Percentiles rank a stretch among this genome's conserved stretches.
phyloP scores from a whole-genome alignment of 768 basidiomycete genomes.

The Lactarius sp. region DNA sequence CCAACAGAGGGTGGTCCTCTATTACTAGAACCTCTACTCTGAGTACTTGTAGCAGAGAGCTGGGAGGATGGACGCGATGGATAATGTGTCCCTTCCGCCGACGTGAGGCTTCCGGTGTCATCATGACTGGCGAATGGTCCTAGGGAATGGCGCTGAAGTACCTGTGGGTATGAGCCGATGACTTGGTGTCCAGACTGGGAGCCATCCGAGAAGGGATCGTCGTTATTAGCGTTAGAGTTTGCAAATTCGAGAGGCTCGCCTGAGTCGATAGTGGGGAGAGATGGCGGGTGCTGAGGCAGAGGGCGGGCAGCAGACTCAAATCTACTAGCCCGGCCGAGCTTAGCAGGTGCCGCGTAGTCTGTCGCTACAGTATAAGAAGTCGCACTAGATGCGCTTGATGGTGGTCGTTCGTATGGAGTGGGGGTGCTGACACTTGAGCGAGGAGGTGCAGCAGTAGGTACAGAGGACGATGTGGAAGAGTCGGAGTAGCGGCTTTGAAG shows the following conservation, averaged over 20 bases:
- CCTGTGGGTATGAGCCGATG: constrained; percentile 6
- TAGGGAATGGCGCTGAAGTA: constrained; percentile 13
- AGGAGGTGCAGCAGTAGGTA: background rate
- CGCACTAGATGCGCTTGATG: constrained; percentile 10
- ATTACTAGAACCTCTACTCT: constrained; percentile 1
- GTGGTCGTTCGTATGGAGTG: constrained; percentile 9
- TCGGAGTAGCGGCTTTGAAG: constrained; percentile 17
- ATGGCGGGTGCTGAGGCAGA: constrained; percentile 1
- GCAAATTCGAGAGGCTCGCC: constrained; percentile 32
- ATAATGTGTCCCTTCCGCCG: background rate
- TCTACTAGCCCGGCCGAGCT: constrained; percentile 1
- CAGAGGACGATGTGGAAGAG: background rate
- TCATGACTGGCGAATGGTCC: background rate
- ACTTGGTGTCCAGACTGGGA: constrained; percentile 9
- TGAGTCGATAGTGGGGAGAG: constrained; percentile 33
- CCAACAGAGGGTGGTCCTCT: constrained; percentile 1
- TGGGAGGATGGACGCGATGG: constrained; percentile 14
- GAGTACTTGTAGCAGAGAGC: constrained; percentile 7
- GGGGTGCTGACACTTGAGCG: background rate
- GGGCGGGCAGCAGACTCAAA: background rate
- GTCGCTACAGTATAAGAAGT: constrained; percentile 17
- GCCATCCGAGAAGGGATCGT: constrained; percentile 33
- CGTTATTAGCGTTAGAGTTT: constrained; percentile 16
- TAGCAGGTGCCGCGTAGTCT: constrained; percentile 16
- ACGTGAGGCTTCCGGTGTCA: background rate